Evolutionary conservation across 2,329 filamentous ascomycete genomes (phyloP), one percentile per base, ranked within the genome.

Genomic region (Colletotrichum coccodes): DNA sequence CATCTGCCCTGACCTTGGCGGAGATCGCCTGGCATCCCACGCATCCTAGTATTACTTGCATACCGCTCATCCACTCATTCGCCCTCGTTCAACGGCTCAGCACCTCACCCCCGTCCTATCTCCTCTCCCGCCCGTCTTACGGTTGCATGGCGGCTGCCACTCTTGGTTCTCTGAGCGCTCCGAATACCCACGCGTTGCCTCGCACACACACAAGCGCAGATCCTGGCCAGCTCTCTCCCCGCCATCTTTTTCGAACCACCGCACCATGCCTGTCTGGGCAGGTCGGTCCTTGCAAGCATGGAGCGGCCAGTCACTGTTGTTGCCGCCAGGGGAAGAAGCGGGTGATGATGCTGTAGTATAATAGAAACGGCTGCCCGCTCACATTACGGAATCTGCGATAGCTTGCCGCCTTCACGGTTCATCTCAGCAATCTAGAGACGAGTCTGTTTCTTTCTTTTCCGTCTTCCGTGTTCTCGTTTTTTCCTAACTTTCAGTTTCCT

Each of bases 381-480:
- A 49, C 61, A 40, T 44, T 4, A 38, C 34, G 21, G 23, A 28
- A 23, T 21, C 30, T 36, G 6, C 28, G 21, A n/a, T n/a, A 38
- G 50, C 52, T 60, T 36, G 18, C 34, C 40, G 30, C 32, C 38
- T 28, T 38, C n/a, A 38, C 28, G 36, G 57, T 53, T 66, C 44
- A 49, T 70, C 38, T 66, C 40, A 47, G 49, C 59, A 54, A 59
- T 66, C 30, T 26, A 53, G 52, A 54, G 61, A 64, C 52, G 46
- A 54, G 30, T 28, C 32, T 64, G 71, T 71, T 60, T 47, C 42
- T 40, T 53, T 71, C 46, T 70, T 72, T 73, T 62, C 47, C 52
- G 49, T 71, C 52, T 71, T 62, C 36, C 46, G 36, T 68, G 64
- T 68, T 44, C 57, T 66, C 34, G 40, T 65, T 61, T 30, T 59